These are phyloP conservation scores for Chamaecrista fasciculata DNA, from an alignment of 306 rosid genomes.

Conservation along the genomic window DNA sequence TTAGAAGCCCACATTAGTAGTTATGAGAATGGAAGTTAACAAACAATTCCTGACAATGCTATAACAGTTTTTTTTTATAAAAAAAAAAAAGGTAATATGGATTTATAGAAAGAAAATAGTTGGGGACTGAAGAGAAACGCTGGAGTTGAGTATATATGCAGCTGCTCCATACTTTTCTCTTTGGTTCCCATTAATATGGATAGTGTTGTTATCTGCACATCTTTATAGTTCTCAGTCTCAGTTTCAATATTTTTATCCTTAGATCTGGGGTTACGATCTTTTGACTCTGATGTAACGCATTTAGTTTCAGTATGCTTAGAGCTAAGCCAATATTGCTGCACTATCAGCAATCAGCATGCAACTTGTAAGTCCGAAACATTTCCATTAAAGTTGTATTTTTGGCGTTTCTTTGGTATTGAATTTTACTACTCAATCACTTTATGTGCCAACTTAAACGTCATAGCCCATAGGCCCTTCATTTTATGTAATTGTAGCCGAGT, in stretches of 20 bases:
- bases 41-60: conserved; percentile 3
- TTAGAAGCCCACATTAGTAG: conserved; percentile 56
- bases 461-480: conserved; percentile 11
- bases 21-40: conserved; percentile 58
- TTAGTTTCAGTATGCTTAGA: conserved; percentile 12
- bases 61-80: conserved; percentile 13
- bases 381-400: conserved; percentile 1
- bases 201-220: conserved; percentile 18
- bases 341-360: conserved; percentile 17
- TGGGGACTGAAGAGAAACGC: conserved; percentile 23
- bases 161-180: conserved; percentile 20
- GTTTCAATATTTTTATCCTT: conserved; percentile 12
- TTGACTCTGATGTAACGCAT: background rate
- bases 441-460: too few relatives aligned
- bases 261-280: background rate
- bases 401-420: background rate
- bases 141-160: conserved; percentile 9
- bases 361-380: conserved; percentile 14
- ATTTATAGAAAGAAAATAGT: conserved; percentile 9
- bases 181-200: conserved; percentile 14
- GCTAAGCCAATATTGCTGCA: conserved; percentile 18
- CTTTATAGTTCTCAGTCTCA: background rate
- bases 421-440: background rate
- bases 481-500: too few relatives aligned
- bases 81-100: conserved; percentile 26